Evolutionary conservation across 805 yeast genomes (phyloP).

Genomic region (Wickerhamomyces kurtzmanii): DNA sequence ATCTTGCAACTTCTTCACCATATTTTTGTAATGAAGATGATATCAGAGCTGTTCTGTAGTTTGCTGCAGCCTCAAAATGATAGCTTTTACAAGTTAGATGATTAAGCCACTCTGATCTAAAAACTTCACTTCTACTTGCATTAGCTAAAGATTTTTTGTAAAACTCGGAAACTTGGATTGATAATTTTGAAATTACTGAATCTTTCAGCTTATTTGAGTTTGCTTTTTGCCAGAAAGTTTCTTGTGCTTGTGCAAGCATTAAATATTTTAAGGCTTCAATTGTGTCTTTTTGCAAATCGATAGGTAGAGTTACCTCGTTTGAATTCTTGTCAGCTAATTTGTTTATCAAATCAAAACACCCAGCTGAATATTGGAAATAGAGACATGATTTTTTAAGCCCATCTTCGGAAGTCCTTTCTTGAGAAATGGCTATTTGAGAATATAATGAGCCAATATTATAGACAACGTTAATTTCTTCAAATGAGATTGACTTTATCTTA

Average conservation of each 20-base stretch:
- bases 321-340: constrained; percentile 9
- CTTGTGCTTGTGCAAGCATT: constrained; percentile 82
- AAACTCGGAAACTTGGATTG: constrained; percentile 50
- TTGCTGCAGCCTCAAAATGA: constrained; percentile 68
- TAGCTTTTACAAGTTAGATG: constrained; percentile 46
- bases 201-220: constrained; percentile 38
- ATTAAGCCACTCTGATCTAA: constrained; percentile 56
- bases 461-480: constrained; percentile 53
- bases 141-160: constrained; percentile 37
- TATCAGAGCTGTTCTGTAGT: constrained; percentile 47
- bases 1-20: constrained; percentile 63
- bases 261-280: constrained; percentile 39
- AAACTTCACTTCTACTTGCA: constrained; percentile 35
- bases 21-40: constrained; percentile 39
- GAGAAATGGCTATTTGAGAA: constrained; percentile 42
- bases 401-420: constrained; percentile 33
- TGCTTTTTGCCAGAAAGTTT: constrained; percentile 75
- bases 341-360: constrained; percentile 38
- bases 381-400: constrained; percentile 55
- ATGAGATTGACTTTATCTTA: constrained; percentile 34
- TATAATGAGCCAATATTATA: constrained; percentile 63
- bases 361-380: constrained; percentile 65
- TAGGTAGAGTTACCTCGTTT: constrained; percentile 17
- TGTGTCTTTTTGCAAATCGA: constrained; percentile 42
- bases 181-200: constrained; percentile 50